Base-by-base conservation (phyloP, 2,329 filamentous ascomycete species). In the Venturia aucupariae region DNA sequence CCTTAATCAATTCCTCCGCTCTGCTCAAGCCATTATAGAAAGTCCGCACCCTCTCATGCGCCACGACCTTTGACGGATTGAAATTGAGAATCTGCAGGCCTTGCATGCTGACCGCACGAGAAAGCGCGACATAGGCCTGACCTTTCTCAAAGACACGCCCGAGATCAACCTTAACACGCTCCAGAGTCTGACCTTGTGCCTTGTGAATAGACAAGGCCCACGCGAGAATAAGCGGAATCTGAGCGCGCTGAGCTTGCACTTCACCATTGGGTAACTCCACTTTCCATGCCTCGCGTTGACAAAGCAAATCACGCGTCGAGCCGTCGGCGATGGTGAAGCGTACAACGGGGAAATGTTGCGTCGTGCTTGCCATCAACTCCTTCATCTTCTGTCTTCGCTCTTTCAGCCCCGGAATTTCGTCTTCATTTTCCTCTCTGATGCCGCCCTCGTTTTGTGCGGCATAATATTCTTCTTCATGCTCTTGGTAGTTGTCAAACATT, bases 201-300 rank as follows among this genome's bases (percentile, higher is more conserved):
- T 99, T 99, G 80, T 99, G 94, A 66, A 99, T 99, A 0, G 92
- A 96, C 24, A 99, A 78, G 1, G 94, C 94, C 94, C 94, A 99
- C 0, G 94, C 94, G 38, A 99, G 81, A 67, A 99, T 97, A 61
- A 99, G 81, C 0, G 94, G 94, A 5, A 85, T 76, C 66, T 85
- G 82, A 57, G 83, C 83, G 46, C 94, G 89, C 66, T 90, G 90
- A 1, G 94, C 94, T 74, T 96, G 92, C 0, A 97, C 82, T 73
- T 97, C 92, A 59, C 94, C 94, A 64, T 90, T 96, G 1, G 94
- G 94, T n/a, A 96, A 82, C 73, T 99, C 95, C 32, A 96, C 90
- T 75, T 97, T 99, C 94, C 94, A 99, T 42, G 89, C 85, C 73
- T 97, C 94, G 13, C 88, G 89, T 67, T 90, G 85, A 74, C 92